A percentile compares a stretch with the other conserved stretches of the same genome.
These are phyloP conservation scores for Cucurbita ficifolia DNA, from an alignment of 306 rosid species.

Conservation along the genomic window DNA sequence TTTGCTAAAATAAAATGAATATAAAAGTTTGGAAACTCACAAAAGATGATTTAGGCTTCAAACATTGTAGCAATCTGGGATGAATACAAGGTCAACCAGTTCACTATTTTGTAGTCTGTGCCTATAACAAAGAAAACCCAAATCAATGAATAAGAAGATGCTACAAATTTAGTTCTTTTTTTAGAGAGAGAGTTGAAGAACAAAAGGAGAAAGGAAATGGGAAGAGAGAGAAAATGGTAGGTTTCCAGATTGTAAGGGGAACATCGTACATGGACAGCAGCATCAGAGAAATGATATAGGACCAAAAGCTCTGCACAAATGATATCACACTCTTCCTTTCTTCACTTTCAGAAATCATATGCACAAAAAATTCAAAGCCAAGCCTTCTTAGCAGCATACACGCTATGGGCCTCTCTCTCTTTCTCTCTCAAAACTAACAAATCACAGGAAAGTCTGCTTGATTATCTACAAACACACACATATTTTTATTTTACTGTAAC, in stretches of 20 bases:
- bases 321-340: too few relatives aligned
- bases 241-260: conserved; percentile 1
- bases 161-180: not conserved
- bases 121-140: not conserved
- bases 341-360: not conserved
- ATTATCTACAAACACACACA: not conserved
- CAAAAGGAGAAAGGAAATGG: not conserved
- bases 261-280: not conserved
- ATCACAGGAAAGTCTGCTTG: not conserved
- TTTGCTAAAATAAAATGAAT: not conserved
- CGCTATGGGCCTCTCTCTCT: not conserved
- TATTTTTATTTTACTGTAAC: not conserved
- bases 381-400: not conserved
- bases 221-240: not conserved
- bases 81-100: not conserved
- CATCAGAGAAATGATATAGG: not conserved
- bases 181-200: not conserved
- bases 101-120: not conserved
- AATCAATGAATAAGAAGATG: not conserved
- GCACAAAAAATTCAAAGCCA: not conserved
- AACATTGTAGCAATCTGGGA: not conserved
- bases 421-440: not conserved
- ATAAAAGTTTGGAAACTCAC: not conserved
- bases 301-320: not conserved
- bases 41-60: not conserved